These are phyloP conservation scores for Onygenales sp. DNA, from an alignment of 2,329 filamentous ascomycete species.

Conservation along the genomic window DNA sequence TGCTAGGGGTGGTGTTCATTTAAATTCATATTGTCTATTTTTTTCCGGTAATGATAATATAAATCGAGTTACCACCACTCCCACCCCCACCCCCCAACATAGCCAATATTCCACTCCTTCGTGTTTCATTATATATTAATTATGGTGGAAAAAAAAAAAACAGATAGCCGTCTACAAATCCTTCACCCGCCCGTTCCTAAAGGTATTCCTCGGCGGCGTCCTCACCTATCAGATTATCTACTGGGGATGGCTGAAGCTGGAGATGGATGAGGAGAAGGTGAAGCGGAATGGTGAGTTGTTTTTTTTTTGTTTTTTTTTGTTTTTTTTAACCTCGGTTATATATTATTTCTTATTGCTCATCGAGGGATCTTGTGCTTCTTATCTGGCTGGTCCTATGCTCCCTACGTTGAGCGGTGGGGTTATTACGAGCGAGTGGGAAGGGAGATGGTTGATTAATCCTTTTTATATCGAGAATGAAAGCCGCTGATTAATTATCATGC, in stretches of 20 bases:
- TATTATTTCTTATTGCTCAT: background rate
- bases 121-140: no score
- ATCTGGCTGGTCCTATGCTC: background rate
- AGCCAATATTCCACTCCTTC: background rate
- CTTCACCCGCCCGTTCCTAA: conserved; percentile 36
- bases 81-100: no score
- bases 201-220: conserved; percentile 39
- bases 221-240: conserved; percentile 41
- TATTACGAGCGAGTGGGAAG: no score
- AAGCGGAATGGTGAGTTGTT: conserved; percentile 31
- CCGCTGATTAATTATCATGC: background rate
- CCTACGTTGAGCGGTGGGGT: no score
- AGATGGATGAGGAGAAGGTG: conserved; percentile 36
- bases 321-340: background rate
- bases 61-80: no score
- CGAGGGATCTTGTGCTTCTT: background rate
- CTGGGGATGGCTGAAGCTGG: conserved; percentile 39
- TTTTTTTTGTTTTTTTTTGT: background rate
- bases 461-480: conserved; percentile 2
- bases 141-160: no score
- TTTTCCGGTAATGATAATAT: no score
- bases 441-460: background rate
- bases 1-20: no score
- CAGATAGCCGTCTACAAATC: conserved; percentile 31
- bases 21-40: no score